A percentile compares a stretch with the other conserved stretches of the same genome.
phyloP scores from a whole-genome alignment of 139 green algal species.

The Microglena sp. region DNA sequence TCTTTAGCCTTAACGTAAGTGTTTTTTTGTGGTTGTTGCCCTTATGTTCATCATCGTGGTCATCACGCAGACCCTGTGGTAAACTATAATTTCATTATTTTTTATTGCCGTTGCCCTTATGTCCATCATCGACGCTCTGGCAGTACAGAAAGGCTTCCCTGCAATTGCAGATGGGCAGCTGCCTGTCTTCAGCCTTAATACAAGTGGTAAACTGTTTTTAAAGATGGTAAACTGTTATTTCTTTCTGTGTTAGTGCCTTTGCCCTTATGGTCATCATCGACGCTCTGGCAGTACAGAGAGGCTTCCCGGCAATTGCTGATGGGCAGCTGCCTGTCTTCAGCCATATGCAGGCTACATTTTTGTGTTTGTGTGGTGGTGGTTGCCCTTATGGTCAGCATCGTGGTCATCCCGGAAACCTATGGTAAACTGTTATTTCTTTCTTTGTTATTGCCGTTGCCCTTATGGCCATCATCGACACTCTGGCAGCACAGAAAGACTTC shows the following conservation, averaged over 20 bases:
- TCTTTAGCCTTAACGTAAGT: constrained; percentile 24
- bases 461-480: constrained; percentile 27
- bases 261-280: constrained; percentile 40
- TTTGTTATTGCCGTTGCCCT: constrained; percentile 54
- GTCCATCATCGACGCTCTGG: constrained; percentile 24
- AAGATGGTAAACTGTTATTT: no score
- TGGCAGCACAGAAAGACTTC: constrained; percentile 30
- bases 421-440: no score
- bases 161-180: constrained; percentile 53
- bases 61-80: no score
- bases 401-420: no score
- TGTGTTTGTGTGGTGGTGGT: no score
- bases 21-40: no score
- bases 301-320: constrained; percentile 50
- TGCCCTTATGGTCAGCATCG: no score
- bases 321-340: constrained; percentile 54
- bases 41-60: no score
- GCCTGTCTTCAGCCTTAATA: constrained; percentile 31
- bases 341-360: constrained; percentile 7
- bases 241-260: no score
- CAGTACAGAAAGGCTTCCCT: constrained; percentile 40
- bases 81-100: no score
- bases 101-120: constrained; percentile 49
- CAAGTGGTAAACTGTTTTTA: no score
- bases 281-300: constrained; percentile 6